Conservation (phyloP, 192 early-diverging fungal species). For the Podila epicladia region DNA sequence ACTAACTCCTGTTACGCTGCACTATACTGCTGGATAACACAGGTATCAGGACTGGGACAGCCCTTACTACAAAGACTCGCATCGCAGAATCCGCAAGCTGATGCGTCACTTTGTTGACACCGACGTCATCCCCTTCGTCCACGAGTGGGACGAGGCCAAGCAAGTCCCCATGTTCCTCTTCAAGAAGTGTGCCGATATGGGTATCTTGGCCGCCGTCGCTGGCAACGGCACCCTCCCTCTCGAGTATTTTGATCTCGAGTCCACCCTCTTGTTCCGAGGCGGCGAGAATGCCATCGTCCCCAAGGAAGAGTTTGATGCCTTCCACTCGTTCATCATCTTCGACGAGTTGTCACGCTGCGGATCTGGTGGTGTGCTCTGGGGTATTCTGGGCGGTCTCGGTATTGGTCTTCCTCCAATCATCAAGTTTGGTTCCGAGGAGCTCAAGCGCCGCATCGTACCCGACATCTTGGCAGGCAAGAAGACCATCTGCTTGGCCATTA, state of each 20-base stretch:
- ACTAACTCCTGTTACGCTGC: background rate
- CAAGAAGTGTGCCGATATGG: constrained; percentile 77
- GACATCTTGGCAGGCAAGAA: constrained; percentile 77
- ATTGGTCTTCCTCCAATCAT: constrained; percentile 83
- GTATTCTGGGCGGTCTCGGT: constrained; percentile 75
- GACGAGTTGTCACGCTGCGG: constrained; percentile 86
- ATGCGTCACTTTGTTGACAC: constrained; percentile 82
- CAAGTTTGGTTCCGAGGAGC: constrained; percentile 73
- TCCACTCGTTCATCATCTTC: constrained; percentile 78
- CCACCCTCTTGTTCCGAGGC: constrained; percentile 36
- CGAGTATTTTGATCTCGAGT: constrained; percentile 37
- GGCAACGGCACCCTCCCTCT: constrained; percentile 53
- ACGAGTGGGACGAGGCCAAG: constrained; percentile 89
- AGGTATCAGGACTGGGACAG: constrained; percentile 67
- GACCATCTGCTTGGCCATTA: constrained; percentile 84
- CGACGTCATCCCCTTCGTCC: constrained; percentile 78
- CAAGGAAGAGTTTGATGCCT: constrained; percentile 68
- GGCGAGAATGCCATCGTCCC: constrained; percentile 52
- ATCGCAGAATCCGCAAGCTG: constrained; percentile 67
- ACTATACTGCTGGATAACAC: background rate
- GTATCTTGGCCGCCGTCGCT: constrained; percentile 73
- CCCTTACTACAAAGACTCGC: constrained; percentile 85
- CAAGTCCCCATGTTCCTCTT: constrained; percentile 76
- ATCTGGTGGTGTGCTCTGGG: constrained; percentile 86
- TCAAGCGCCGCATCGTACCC: constrained; percentile 71